Conservation (phyloP, 129 eudicot species). For the Flaveria bidentis region DNA sequence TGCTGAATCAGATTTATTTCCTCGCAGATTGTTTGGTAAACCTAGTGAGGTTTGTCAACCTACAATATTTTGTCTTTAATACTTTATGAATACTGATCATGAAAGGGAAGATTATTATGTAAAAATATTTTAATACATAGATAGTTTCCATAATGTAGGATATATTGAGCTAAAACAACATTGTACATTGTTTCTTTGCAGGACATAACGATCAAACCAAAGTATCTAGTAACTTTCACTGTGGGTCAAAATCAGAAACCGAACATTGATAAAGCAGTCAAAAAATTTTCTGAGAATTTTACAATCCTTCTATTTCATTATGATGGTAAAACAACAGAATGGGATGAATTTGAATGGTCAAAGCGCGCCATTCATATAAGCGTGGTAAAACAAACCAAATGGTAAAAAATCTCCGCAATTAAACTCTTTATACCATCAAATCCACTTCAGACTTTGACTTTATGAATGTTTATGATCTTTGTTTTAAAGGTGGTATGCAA, state of each 20-base stretch:
- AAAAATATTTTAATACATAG: neutral
- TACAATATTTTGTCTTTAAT: neutral
- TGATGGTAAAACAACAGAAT: constrained; percentile 81
- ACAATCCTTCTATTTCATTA: constrained; percentile 87
- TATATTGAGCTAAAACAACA: constrained; percentile 10
- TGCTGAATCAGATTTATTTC: constrained; percentile 70
- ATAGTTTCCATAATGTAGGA: neutral
- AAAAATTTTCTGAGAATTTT: constrained; percentile 81
- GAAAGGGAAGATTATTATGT: neutral
- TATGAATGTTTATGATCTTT: constrained; percentile 3
- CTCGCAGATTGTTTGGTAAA: constrained; percentile 65
- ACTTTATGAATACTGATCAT: neutral
- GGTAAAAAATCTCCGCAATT: constrained; percentile 43
- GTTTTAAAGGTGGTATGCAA: constrained; percentile 85
- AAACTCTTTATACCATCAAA: neutral
- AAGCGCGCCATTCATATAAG: constrained; percentile 82
- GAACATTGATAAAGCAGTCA: constrained; percentile 70
- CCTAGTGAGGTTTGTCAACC: constrained; percentile 72
- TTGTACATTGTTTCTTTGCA: constrained; percentile 36
- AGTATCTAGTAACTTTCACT: constrained; percentile 79
- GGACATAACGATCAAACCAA: constrained; percentile 73
- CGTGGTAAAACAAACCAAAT: constrained; percentile 79
- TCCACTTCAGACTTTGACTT: constrained; percentile 17
- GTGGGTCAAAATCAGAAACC: constrained; percentile 74
- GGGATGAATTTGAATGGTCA: constrained; percentile 97